Evolutionary conservation across 2,329 filamentous ascomycete species (phyloP), one percentile per base, ranked within the genome.

Genomic region (Ophioceras dolichostomum): DNA sequence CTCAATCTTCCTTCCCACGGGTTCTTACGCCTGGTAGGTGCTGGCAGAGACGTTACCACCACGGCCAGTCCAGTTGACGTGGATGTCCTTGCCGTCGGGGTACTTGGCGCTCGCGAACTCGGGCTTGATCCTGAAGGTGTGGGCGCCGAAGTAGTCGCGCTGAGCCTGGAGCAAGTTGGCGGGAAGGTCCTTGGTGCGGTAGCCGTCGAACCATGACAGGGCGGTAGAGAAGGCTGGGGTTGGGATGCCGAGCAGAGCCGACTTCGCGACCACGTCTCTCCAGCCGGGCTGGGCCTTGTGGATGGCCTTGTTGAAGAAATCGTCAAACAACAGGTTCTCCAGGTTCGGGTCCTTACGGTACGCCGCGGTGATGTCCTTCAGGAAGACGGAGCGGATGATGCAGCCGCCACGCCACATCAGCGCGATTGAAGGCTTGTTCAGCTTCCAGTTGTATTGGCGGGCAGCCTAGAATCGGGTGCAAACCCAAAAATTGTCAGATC

Each of bases 391-490:
- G 64, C 91, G 89, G 70, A 98, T 98, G 56, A 98, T 98, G 77
- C 91, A 98, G 53, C 91, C 91, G 70, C 91, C 91, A 62, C 91
- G 86, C 91, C 91, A 98, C 91, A 98, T 98, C 59, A 98, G 83
- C 53, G 91, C 91, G 57, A 98, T 98, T 54, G 93, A 94, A 48
- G 91, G 91, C 83, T 96, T 96, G 83, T 98, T 95, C 52, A 98
- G 82, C 77, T 95, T 95, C 91, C 91, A 98, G 52, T 68, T 65
- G 71, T 93, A 98, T 64, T 96, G 85, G 66, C 82, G 87, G 64
- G 89, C 91, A 52, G 91, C 89, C 84, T 91, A 50, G n/a, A n/a
- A n/a, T 41, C 4, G 17, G 5, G 8, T 18, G 5, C 33, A 36
- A 26, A 44, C 33, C 18, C 47, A 38, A 38, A 18, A 35, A 29